Evolutionary conservation across 495 filamentous ascomycete genomes (phyloP).

Genomic region (Cercophora scortea): DNA sequence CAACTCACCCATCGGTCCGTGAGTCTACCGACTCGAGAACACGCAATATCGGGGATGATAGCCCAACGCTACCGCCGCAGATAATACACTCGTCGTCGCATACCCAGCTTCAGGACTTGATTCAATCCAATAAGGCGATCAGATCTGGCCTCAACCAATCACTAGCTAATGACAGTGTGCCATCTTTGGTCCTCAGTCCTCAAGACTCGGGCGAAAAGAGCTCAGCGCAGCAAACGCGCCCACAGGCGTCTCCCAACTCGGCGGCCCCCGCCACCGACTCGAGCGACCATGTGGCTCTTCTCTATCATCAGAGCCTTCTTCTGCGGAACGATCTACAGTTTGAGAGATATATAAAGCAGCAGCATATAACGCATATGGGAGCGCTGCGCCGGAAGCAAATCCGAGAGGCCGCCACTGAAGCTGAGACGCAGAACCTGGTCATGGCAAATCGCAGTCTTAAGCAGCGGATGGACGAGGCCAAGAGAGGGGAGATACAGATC

Average conservation of each 20-base stretch:
- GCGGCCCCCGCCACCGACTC: slow-evolving; percentile 1
- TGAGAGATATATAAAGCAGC: slow-evolving; percentile 67
- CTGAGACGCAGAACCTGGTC: slow-evolving; percentile 67
- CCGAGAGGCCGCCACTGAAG: slow-evolving; percentile 59
- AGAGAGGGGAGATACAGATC: slow-evolving; percentile 51
- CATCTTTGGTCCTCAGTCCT: slow-evolving; percentile 36
- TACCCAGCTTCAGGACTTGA: slow-evolving; percentile 44
- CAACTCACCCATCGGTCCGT: slow-evolving; percentile 29
- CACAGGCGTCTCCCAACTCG: slow-evolving; percentile 5
- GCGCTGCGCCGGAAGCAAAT: slow-evolving; percentile 61
- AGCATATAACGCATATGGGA: slow-evolving; percentile 67
- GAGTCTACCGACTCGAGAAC: slow-evolving; percentile 33
- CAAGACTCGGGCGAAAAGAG: slow-evolving; percentile 29
- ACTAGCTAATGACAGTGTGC: slow-evolving; percentile 41
- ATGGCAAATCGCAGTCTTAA: slow-evolving; percentile 65
- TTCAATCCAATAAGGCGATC: slow-evolving; percentile 43
- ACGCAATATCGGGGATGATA: slow-evolving; percentile 38
- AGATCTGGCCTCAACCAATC: slow-evolving; percentile 46
- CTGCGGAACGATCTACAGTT: slow-evolving; percentile 69
- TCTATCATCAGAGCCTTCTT: slow-evolving; percentile 58
- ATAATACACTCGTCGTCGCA: slow-evolving; percentile 36
- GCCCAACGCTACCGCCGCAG: slow-evolving; percentile 47
- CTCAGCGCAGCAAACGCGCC: slow-evolving; percentile 10
- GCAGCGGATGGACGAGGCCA: slow-evolving; percentile 58
- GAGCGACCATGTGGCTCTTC: slow-evolving; percentile 42